Conservation (phyloP, 768 basidiomycete species). For the Paxillus involutus region DNA sequence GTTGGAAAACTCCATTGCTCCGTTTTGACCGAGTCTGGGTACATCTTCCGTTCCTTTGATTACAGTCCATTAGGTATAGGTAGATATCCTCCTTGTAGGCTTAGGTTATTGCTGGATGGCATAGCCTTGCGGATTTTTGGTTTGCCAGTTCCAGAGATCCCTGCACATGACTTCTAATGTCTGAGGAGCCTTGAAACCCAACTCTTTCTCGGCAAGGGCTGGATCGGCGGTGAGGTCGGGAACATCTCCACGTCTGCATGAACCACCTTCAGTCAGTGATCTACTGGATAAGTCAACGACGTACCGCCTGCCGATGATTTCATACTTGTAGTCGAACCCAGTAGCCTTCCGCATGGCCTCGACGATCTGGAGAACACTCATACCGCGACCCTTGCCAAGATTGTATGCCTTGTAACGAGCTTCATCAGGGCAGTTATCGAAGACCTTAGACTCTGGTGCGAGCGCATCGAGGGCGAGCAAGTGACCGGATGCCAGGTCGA, state of each 20-base stretch:
- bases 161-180: conserved; percentile 90
- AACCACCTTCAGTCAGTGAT: conserved; percentile 2
- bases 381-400: conserved; percentile 89
- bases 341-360: conserved; percentile 93
- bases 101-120: conserved; percentile 24
- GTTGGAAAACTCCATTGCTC: not conserved
- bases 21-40: no score
- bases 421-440: conserved; percentile 50
- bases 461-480: conserved; percentile 88
- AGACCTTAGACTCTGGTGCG: conserved; percentile 51
- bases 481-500: conserved; percentile 95
- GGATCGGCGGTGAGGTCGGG: conserved; percentile 97
- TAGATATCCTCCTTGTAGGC: conserved; percentile 8
- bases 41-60: conserved; percentile 2
- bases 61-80: conserved; percentile 19
- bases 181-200: conserved; percentile 84
- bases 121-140: conserved; percentile 85
- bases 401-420: conserved; percentile 92
- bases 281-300: conserved; percentile 21
- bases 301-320: conserved; percentile 88
- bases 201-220: conserved; percentile 83
- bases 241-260: conserved; percentile 82
- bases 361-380: conserved; percentile 91
- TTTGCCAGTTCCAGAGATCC: conserved; percentile 99
- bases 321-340: conserved; percentile 84